Evolutionary conservation across 192 early-diverging fungal species (phyloP), one percentile per base, ranked within the genome.

Genomic region (Coemansia sp.): DNA sequence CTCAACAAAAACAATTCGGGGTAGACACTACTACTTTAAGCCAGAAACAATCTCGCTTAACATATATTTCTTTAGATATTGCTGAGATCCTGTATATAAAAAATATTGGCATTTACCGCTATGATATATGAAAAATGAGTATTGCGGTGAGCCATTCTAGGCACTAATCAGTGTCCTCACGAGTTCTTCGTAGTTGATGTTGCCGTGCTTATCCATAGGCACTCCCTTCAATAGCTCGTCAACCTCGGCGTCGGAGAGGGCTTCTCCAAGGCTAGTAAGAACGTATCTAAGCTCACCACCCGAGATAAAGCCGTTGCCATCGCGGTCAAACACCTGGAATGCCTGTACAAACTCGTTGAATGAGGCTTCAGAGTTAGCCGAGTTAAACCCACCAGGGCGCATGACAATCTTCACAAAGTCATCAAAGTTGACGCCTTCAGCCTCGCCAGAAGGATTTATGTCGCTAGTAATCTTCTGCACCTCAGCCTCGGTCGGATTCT

Each of bases 271-370:
- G 83, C 84, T 89, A 11, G 91, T 93, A 62, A 93, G 83, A 7
- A 93, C 90, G 82, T 91, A 92, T 51, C 90, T 89, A 20, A 93
- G 84, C 72, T 93, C 92, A 54, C 86, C 88, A 19, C 83, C 86
- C 42, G 89, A 84, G 57, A 93, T 93, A 59, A 83, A 91, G 10
- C 91, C 91, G 63, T 85, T 85, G 64, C 85, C 82, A 24, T 93
- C 88, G 80, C 90, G 91, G 81, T 93, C 92, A 86, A 93, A 92
- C 25, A 93, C 91, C 75, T 92, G 89, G 87, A 93, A 93, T 2
- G 90, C 92, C 58, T 92, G 88, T 52, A 90, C 85, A 67, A 92
- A 91, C 76, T 92, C 92, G 59, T 92, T 84, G 58, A 86, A 87
- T 42, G 89, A 86, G 22, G 59, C 57, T 8, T 87, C 90, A 25